These are phyloP conservation scores for Triticum urartu DNA, from an alignment of 176 grass and related monocot genomes.

Conservation along the genomic window DNA sequence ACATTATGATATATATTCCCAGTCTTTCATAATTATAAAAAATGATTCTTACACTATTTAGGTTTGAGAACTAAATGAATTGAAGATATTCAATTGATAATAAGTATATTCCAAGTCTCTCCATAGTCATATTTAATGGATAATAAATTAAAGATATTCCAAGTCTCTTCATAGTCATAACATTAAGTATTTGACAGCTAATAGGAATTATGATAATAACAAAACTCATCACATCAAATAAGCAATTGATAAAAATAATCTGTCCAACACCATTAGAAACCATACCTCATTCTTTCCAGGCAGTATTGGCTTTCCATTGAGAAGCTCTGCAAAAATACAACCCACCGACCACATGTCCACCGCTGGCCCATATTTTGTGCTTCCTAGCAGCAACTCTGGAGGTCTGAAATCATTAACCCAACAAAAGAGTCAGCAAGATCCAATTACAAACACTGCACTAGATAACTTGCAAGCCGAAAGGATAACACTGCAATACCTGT, in stretches of 20 bases:
- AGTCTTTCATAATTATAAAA: neutral
- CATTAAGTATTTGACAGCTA: neutral
- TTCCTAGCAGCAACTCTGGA: conserved; percentile 83
- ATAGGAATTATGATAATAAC: neutral
- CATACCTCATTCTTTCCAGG: conserved; percentile 90
- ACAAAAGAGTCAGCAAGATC: conserved; percentile 10
- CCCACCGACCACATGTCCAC: conserved; percentile 99
- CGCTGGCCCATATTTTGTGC: conserved; percentile 78
- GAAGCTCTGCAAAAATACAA: conserved; percentile 96
- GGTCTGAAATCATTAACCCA: conserved; percentile 58
- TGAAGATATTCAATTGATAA: no score
- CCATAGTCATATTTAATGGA: no score
- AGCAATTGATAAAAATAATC: neutral
- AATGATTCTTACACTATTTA: neutral
- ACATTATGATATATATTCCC: conserved; percentile 13
- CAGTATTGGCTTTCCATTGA: conserved; percentile 83
- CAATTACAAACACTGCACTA: neutral
- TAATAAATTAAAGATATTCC: neutral
- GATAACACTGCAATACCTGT: conserved; percentile 55
- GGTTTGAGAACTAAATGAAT: no score
- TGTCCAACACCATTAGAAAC: conserved; percentile 6
- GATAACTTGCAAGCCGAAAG: conserved; percentile 11
- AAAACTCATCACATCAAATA: neutral
- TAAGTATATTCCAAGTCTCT: no score
- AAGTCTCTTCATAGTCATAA: neutral